Evolutionary conservation across 306 rosid genomes (phyloP).

Genomic region (Cicer bijugum): DNA sequence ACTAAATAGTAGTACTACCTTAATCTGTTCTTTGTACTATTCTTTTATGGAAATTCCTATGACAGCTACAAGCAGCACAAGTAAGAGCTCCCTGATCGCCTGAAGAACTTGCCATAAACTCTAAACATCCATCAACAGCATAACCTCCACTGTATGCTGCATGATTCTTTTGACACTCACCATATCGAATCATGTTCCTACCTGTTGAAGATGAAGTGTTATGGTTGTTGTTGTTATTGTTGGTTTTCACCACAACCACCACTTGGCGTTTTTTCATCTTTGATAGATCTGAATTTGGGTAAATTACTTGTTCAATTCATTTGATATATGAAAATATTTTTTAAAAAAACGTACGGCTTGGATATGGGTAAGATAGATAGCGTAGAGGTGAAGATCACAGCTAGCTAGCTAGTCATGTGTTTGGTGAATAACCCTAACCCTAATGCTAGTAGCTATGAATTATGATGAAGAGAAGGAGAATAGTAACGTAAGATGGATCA

Average conservation of each 20-base stretch:
- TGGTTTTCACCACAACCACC: conserved; percentile 57
- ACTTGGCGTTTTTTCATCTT: conserved; percentile 88
- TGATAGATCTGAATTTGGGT: neutral
- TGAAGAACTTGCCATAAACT: conserved; percentile 72
- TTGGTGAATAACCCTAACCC: conserved; percentile 61
- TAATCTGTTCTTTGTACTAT: conserved; percentile 63
- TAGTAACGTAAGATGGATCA: neutral
- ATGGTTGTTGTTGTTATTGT: conserved; percentile 26
- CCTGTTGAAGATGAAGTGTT: conserved; percentile 19
- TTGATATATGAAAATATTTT: neutral
- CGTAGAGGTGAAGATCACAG: neutral
- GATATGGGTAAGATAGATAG: neutral
- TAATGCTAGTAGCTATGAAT: conserved; percentile 38
- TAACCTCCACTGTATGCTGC: conserved; percentile 90
- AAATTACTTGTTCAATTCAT: neutral
- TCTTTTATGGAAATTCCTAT: conserved; percentile 77
- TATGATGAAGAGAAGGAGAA: neutral
- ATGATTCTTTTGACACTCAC: conserved; percentile 91
- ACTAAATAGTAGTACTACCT: neutral
- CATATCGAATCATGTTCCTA: conserved; percentile 57
- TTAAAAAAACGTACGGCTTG: neutral
- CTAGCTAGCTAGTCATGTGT: neutral
- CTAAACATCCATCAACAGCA: conserved; percentile 90
- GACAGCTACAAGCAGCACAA: conserved; percentile 95
- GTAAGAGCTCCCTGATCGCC: conserved; percentile 61